phyloP scores from a whole-genome alignment of 2,329 filamentous ascomycete species.

The Trichoderma koningii region DNA sequence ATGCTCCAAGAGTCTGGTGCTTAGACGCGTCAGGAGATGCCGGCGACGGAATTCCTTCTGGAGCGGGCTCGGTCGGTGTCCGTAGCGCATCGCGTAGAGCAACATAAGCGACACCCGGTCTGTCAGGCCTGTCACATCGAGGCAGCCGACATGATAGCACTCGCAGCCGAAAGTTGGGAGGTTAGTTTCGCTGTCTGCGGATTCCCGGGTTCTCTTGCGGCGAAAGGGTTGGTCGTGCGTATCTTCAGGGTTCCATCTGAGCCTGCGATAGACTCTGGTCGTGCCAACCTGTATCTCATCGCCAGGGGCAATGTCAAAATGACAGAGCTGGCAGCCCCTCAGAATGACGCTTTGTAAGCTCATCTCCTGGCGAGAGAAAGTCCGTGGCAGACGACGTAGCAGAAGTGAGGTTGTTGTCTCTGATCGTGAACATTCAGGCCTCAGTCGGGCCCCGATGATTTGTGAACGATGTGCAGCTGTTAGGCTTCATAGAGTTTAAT shows the following conservation, averaged over 20 bases:
- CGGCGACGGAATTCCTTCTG: background rate
- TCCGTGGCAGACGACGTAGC: background rate
- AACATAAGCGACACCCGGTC: background rate
- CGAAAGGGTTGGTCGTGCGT: background rate
- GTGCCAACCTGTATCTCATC: background rate
- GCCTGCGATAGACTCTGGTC: too few relatives aligned
- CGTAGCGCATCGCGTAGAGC: background rate
- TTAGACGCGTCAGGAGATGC: background rate
- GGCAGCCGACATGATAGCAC: background rate
- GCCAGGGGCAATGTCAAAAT: background rate
- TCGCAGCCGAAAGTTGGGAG: background rate
- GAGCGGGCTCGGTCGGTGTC: background rate
- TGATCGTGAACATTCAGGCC: too few relatives aligned
- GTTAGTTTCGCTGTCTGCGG: background rate
- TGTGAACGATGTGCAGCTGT: too few relatives aligned
- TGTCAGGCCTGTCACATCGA: background rate
- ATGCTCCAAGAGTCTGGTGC: background rate
- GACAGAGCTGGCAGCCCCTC: background rate
- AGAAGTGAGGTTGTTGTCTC: background rate
- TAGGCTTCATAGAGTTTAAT: too few relatives aligned
- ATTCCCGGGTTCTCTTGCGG: background rate
- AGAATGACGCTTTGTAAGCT: background rate
- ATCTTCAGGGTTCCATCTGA: background rate
- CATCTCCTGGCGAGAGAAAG: background rate
- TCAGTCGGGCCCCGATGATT: too few relatives aligned